Conservation (phyloP, 2,329 filamentous ascomycete species). For the Escovopsis sp. region DNA sequence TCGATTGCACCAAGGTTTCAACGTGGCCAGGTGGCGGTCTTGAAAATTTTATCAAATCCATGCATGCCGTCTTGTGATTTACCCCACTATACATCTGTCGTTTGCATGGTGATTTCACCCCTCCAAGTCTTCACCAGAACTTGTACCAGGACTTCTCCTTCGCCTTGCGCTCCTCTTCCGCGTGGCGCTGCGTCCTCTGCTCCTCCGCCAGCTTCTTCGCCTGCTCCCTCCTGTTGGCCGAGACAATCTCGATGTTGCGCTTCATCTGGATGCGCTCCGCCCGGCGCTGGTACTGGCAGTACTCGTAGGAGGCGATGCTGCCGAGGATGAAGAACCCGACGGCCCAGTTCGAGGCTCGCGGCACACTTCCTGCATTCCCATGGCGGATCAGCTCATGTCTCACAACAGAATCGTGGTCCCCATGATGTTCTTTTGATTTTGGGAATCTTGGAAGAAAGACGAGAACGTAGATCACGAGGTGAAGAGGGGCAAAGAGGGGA, state of each 20-base stretch:
- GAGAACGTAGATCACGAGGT: too few species aligned
- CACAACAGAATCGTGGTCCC: too few species aligned
- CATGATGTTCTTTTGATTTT: too few species aligned
- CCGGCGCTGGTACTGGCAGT: slow-evolving; percentile 59
- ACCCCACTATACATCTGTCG: slow-evolving; percentile 5
- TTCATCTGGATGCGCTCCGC: slow-evolving; percentile 74
- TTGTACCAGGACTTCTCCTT: slow-evolving; percentile 36
- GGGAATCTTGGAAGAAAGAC: too few species aligned
- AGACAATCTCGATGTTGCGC: slow-evolving; percentile 55
- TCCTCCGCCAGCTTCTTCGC: slow-evolving; percentile 30
- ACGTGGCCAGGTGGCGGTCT: too few species aligned
- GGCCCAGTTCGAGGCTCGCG: slow-evolving; percentile 64
- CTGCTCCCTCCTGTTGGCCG: slow-evolving; percentile 34
- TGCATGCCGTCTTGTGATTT: too few species aligned
- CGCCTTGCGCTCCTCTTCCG: slow-evolving; percentile 18
- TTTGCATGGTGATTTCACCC: slow-evolving; percentile 6
- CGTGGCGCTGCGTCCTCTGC: slow-evolving; percentile 16
- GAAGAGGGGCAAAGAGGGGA: background rate
- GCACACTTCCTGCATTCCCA: slow-evolving; percentile 13
- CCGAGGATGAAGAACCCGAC: slow-evolving; percentile 59
- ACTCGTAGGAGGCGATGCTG: slow-evolving; percentile 65
- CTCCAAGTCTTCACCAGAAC: slow-evolving; percentile 30
- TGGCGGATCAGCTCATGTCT: background rate
- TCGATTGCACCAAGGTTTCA: too few species aligned
- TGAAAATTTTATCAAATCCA: too few species aligned